Evolutionary conservation across 257 asterid species (phyloP).

Genomic region (Anisodus acutangulus): DNA sequence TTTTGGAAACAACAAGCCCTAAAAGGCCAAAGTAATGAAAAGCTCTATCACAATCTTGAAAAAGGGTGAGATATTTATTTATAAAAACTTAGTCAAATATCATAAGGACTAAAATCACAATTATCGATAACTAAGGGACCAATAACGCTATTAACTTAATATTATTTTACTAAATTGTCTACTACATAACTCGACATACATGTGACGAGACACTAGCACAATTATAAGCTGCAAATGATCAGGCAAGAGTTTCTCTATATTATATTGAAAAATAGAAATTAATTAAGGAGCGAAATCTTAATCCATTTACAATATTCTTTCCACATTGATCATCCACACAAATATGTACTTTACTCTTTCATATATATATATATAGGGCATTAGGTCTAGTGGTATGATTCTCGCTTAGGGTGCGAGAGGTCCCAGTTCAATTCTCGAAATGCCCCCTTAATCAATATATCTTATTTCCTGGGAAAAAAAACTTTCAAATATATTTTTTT

Average conservation of each 20-base stretch:
- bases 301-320: neutral
- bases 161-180: too few relatives aligned
- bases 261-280: too few relatives aligned
- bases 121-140: too few relatives aligned
- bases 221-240: too few relatives aligned
- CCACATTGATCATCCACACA: neutral
- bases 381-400: slow-evolving; percentile 86
- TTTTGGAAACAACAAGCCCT: neutral
- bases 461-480: too few relatives aligned
- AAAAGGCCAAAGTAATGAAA: neutral
- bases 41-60: neutral
- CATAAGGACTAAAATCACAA: too few relatives aligned
- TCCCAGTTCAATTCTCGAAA: slow-evolving; percentile 38
- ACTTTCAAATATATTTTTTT: too few relatives aligned
- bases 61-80: neutral
- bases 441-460: too few relatives aligned
- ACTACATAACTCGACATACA: too few relatives aligned
- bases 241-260: too few relatives aligned
- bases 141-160: too few relatives aligned
- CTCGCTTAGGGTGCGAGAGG: slow-evolving; percentile 91
- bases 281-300: neutral
- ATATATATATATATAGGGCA: slow-evolving; percentile 38
- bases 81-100: neutral
- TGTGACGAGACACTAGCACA: too few relatives aligned
- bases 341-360: neutral